Base-by-base conservation (phyloP, 352 stramenopile genomes). In the Globisporangium acanthophoron region DNA sequence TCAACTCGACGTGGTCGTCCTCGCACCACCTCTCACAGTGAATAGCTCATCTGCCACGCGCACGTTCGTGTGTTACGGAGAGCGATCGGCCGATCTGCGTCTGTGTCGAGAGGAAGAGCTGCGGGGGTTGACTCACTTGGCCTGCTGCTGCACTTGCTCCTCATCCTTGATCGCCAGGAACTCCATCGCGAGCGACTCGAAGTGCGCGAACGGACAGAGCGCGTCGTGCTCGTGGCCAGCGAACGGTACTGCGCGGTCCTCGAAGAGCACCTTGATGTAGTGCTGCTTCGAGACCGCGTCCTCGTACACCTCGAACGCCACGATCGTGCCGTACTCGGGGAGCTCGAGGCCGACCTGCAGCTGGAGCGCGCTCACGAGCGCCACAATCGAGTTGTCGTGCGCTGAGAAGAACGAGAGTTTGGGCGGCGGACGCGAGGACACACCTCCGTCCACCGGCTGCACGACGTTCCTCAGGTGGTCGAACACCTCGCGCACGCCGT, bases 361-460 rank as follows among this genome's bases (percentile, higher is more conserved):
- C 59, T 88, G 73, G 31, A 94, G 58, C 46, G 82, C 80, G 27
- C 75, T 76, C 61, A 90, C 54, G 57, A 92, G 73, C 24, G 80
- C 81, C 15, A 94, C 79, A 66, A 94, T 87, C 44, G 85, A 90
- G 63, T 92, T 92, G 68, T 94, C 81, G 54, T 94, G 85, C 1
- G 82, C 82, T 20, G 85, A 94, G 67, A 91, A 91, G 66, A 94
- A 88, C 31, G 82, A 73, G n/a, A 94, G 58, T 49, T 84, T 85
- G 33, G 71, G 66, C 39, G 54, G 27, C 18, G 61, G 51, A 27
- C 54, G 48, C 39, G 74, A 59, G 24, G 73, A 51, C 11, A 62
- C 68, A 0, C 39, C 43, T 8, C n/a, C 21, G 7, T n/a, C 20
- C 21, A 21, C 12, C 15, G 29, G 29, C 11, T 37, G 43, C 21